Base-by-base conservation (phyloP, 192 early-diverging fungal species). In the Backusella liffmaniae region DNA sequence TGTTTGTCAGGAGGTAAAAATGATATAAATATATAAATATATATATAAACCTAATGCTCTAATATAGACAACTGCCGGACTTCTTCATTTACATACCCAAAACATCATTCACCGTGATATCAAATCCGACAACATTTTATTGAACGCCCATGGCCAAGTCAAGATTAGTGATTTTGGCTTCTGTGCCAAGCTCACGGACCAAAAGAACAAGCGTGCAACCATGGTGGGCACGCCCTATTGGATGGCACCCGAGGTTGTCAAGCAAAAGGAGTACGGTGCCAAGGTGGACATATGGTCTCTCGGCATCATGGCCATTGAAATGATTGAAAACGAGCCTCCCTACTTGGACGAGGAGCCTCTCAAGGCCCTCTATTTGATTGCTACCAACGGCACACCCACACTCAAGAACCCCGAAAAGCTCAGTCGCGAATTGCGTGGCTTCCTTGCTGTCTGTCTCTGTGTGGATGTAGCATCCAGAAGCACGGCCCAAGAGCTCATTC, bases 241-340 rank as follows among this genome's bases (percentile, higher is more conserved):
- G 92, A 93, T 92, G 92, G 92, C 92, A 13, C 93, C 93, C 49
- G 93, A 94, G 80, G 91, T 94, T 5, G 91, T 94, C 76, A 93
- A 92, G 83, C 92, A 93, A 72, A 93, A 92, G 79, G 87, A 90
- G 35, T 94, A 92, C 74, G 91, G 89, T 23, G 83, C 89, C 74
- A 93, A 94, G 86, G 92, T 95, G 16, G 92, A 95, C 79, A 89
- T 93, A 74, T 95, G 97, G 97, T 97, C 95, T 4, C 83, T 97
- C 46, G 96, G 97, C 67, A 97, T 98, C 79, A 98, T 97, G 96
- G 95, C 94, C 1, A 96, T 97, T 70, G 96, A 98, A 82, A 97
- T 98, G 97, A 91, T 98, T 73, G 97, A 98, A 83, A 93, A 93
- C 71, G 97, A 98, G 77, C 97, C 96, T 9, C 97, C 97, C 70